phyloP scores from a whole-genome alignment of 2,329 filamentous ascomycete genomes.

The Zasmidium citrigriseum region DNA sequence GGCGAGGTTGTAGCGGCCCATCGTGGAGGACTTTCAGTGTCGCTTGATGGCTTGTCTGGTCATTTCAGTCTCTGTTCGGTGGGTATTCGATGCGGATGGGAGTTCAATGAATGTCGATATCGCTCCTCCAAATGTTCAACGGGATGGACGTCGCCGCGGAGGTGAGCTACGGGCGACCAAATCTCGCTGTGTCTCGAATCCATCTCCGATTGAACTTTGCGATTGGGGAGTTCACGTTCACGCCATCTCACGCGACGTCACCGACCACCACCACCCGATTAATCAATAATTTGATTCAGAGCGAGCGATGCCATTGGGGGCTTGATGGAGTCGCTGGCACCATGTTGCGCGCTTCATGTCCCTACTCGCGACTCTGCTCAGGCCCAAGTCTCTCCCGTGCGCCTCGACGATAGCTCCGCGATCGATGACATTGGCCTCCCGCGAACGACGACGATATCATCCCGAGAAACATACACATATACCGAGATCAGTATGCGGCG shows the following conservation, averaged over 20 bases:
- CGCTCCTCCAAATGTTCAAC: neutral
- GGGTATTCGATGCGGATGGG: neutral
- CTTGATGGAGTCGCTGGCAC: conserved; percentile 23
- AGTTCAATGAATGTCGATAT: neutral
- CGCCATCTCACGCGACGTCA: conserved; percentile 13
- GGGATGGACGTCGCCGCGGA: conserved; percentile 2
- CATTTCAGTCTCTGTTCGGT: neutral
- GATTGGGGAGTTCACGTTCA: neutral
- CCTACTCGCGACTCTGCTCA: conserved; percentile 57
- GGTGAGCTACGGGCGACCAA: neutral
- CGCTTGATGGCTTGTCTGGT: neutral
- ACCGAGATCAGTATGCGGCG: conserved; percentile 14
- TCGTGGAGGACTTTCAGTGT: conserved; percentile 33
- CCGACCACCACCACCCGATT: too few species aligned
- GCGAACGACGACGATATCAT: neutral
- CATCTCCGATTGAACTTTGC: neutral
- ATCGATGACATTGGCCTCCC: neutral
- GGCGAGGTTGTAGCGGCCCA: conserved; percentile 56
- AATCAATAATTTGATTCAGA: neutral
- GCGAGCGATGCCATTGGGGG: conserved; percentile 18
- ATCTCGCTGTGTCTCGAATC: neutral
- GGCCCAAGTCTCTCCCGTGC: conserved; percentile 49
- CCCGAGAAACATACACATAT: conserved; percentile 1
- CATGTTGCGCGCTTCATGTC: conserved; percentile 67
- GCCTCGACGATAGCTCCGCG: conserved; percentile 14